These are phyloP conservation scores for Eucalyptus melliodora DNA, from an alignment of 345 rosid genomes.

Conservation along the genomic window DNA sequence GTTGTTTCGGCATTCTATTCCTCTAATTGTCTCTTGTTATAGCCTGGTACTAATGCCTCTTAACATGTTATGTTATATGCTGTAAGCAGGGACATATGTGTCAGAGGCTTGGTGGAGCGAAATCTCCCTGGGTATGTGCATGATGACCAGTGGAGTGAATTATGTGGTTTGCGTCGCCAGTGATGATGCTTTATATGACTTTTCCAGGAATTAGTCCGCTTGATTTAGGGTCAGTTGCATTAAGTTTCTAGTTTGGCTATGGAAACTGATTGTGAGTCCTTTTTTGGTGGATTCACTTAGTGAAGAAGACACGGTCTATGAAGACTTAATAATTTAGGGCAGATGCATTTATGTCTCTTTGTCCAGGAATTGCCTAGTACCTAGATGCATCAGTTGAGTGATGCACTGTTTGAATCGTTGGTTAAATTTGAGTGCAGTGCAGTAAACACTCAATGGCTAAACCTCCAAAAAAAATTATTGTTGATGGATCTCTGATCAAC, in stretches of 20 bases:
- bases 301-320: background rate
- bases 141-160: background rate
- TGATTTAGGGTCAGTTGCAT: background rate
- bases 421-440: background rate
- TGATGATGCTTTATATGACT: background rate
- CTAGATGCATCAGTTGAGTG: background rate
- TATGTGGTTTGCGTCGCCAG: background rate
- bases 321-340: background rate
- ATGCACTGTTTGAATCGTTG: background rate
- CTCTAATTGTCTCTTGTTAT: background rate
- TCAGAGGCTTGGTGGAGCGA: slow-evolving; percentile 57
- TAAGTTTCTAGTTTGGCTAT: background rate
- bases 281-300: background rate
- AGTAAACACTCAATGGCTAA: background rate
- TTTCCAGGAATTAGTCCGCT: background rate
- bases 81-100: slow-evolving; percentile 53
- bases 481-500: background rate
- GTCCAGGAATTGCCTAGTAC: background rate
- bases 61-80: background rate
- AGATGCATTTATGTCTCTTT: background rate
- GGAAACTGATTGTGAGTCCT: background rate
- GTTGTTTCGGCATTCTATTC: background rate
- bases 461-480: background rate
- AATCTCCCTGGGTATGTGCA: slow-evolving; percentile 65
- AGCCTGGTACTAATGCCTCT: background rate